Conservation (phyloP, 371 early-diverging fungal genomes). For the Rhizomucor miehei region DNA sequence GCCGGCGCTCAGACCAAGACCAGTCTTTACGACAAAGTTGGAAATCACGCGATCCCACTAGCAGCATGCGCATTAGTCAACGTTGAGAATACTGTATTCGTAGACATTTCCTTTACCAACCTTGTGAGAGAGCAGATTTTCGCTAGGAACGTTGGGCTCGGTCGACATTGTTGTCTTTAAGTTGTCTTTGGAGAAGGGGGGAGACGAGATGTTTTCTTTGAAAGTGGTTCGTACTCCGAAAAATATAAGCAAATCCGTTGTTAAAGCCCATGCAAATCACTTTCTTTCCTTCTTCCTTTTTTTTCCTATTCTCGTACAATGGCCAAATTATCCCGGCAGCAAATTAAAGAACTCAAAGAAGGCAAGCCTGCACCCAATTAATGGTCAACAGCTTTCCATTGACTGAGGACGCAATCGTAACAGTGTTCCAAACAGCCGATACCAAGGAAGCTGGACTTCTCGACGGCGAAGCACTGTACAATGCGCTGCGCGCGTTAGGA, state of each 20-base stretch:
- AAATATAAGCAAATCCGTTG: too few relatives aligned
- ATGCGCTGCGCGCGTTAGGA: constrained; percentile 19
- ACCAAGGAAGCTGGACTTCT: constrained; percentile 22
- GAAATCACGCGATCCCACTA: constrained; percentile 90
- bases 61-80: background rate
- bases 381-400: too few relatives aligned
- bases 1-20: constrained; percentile 85
- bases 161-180: constrained; percentile 2
- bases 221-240: too few relatives aligned
- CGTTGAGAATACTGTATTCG: background rate
- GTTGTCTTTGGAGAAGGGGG: too few relatives aligned
- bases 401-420: too few relatives aligned
- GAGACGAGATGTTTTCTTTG: too few relatives aligned
- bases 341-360: too few relatives aligned
- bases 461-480: constrained; percentile 15
- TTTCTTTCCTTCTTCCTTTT: too few relatives aligned
- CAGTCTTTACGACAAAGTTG: constrained; percentile 83
- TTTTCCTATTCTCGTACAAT: too few relatives aligned
- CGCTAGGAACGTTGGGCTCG: constrained; percentile 26
- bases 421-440: constrained; percentile 31
- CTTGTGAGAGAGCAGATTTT: constrained; percentile 34
- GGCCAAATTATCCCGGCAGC: too few relatives aligned
- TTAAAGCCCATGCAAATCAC: too few relatives aligned
- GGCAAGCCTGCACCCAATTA: too few relatives aligned
- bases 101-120: constrained; percentile 9